phyloP scores from a whole-genome alignment of 2,329 filamentous ascomycete genomes.

The Calonectria ilicicola region DNA sequence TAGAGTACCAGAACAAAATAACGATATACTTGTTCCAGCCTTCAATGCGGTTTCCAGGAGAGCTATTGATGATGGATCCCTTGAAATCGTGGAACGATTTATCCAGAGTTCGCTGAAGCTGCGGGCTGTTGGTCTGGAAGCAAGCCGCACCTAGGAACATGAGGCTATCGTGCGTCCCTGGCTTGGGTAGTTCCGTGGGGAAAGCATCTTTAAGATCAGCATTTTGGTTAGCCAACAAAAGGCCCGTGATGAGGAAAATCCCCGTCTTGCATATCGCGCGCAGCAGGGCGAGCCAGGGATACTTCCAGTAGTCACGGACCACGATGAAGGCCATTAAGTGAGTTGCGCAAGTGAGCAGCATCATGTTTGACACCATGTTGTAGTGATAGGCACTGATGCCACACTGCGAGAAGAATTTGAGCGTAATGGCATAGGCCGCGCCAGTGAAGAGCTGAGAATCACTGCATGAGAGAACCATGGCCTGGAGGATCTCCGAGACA shows the following conservation, averaged over 20 bases:
- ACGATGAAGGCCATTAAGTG: constrained; percentile 25
- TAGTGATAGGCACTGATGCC: constrained; percentile 25
- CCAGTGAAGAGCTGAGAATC: constrained; percentile 26
- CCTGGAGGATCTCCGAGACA: constrained; percentile 20
- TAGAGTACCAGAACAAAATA: constrained; percentile 20
- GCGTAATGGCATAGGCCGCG: constrained; percentile 22
- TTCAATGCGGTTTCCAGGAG: constrained; percentile 19
- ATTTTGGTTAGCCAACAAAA: constrained; percentile 23
- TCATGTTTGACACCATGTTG: constrained; percentile 26
- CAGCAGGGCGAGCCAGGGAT: constrained; percentile 7
- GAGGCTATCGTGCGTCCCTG: not conserved
- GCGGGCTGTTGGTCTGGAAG: constrained; percentile 17
- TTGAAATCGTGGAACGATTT: not conserved
- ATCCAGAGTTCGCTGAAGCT: not conserved
- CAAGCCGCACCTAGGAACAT: constrained; percentile 21
- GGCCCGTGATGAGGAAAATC: constrained; percentile 19
- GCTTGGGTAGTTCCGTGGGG: constrained; percentile 6
- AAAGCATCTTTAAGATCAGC: not conserved
- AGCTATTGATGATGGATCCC: constrained; percentile 4
- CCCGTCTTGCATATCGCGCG: constrained; percentile 21
- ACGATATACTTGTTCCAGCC: constrained; percentile 26
- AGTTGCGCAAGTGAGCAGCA: constrained; percentile 24
- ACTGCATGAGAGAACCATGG: constrained; percentile 27
- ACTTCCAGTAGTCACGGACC: constrained; percentile 26
- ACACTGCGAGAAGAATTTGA: constrained; percentile 17